phyloP scores from a whole-genome alignment of 169 alveolate species.

The Fabrea salina region DNA sequence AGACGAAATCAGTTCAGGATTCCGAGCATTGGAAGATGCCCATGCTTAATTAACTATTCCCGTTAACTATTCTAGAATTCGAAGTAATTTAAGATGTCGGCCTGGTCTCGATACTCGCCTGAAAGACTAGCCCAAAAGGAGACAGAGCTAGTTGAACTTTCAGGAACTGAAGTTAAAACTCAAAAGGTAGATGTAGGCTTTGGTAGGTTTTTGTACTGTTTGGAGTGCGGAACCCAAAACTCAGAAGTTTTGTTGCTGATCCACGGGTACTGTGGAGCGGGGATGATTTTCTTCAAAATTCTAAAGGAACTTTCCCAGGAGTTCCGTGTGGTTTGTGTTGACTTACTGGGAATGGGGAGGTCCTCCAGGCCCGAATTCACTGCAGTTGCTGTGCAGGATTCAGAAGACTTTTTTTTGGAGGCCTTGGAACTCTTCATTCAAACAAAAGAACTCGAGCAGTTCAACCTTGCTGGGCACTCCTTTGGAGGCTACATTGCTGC shows the following conservation, averaged over 20 bases:
- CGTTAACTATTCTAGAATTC: too few species aligned
- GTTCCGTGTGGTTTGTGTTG: slow-evolving; percentile 37
- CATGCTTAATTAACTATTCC: slow-evolving; percentile 17
- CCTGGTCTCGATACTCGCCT: slow-evolving; percentile 23
- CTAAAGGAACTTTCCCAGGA: neutral
- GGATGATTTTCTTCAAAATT: neutral
- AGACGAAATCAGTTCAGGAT: neutral
- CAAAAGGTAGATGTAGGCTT: neutral
- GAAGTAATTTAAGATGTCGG: neutral
- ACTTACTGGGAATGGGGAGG: slow-evolving; percentile 51
- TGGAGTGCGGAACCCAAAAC: neutral
- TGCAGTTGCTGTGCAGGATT: slow-evolving; percentile 31
- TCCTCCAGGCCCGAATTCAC: slow-evolving; percentile 49
- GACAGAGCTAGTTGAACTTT: neutral
- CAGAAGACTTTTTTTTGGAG: slow-evolving; percentile 52
- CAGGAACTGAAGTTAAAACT: neutral
- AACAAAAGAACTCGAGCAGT: slow-evolving; percentile 28
- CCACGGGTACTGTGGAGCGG: slow-evolving; percentile 44
- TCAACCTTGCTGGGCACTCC: slow-evolving; percentile 61
- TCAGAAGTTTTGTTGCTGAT: slow-evolving; percentile 26
- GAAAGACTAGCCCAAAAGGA: slow-evolving; percentile 8
- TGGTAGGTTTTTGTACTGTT: neutral
- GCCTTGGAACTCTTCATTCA: slow-evolving; percentile 44
- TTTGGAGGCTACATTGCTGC: slow-evolving; percentile 65
- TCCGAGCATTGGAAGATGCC: slow-evolving; percentile 3